Evolutionary conservation across 805 yeast species (phyloP), one percentile per base, ranked within the genome.

Genomic region (Kuraishia ogatae): DNA sequence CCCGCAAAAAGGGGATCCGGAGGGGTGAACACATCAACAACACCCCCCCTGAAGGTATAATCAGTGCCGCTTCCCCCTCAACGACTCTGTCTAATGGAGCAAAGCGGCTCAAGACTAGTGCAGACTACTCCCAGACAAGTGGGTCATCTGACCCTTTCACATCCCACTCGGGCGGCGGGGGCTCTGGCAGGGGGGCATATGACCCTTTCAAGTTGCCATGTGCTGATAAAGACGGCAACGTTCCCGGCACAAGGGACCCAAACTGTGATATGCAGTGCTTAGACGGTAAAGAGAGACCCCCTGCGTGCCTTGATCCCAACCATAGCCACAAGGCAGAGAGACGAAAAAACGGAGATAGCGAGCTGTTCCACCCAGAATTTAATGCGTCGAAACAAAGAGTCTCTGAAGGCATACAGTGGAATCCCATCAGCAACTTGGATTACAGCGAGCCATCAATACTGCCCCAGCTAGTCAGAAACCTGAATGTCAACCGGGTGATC

Each of bases 1-100:
- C 82, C 6, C 64, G 84, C 50, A 76, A 70, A 58, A 79, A 75
- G 59, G 83, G 83, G 17, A 74, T 74, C 22, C 43, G 51, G 51
- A 52, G 3, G 59, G 56, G 35, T 39, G 28, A 15, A 26, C 52
- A 17, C 52, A 13, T 35, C 23, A 17, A 20, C 11, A 28, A 20
- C n/a, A n/a, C n/a, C n/a, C n/a, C n/a, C n/a, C n/a, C n/a, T n/a
- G n/a, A n/a, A 26, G 29, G 10, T 10, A 26, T 26, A 26, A 26
- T n/a, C n/a, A n/a, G n/a, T n/a, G n/a, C n/a, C n/a, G n/a, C 29
- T 26, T 26, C 29, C 29, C 29, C 29, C 29, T 26, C 29, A 26
- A 26, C 29, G 10, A 26, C 29, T 5, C 29, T 26, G 10, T 26
- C 29, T 5, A 26, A 26, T 26, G 29, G 29, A 28, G 19, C 20